Percentiles rank a stretch among this genome's conserved stretches.
Conservation (phyloP, 305 asterid genomes). For the Plantago coronopus region DNA sequence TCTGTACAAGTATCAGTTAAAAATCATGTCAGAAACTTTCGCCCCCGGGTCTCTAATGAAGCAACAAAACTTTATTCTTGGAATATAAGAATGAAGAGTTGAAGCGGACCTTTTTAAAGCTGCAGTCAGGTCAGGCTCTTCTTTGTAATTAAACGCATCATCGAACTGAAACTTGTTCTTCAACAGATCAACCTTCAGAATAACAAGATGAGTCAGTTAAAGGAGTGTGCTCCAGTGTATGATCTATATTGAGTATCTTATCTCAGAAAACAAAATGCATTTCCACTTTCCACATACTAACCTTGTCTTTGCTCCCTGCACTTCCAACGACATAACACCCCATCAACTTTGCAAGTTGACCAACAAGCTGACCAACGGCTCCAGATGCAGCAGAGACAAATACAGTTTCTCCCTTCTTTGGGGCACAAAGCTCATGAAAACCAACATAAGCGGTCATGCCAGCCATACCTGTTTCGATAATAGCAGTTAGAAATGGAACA, state of each 20-base stretch:
- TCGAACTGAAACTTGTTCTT: conserved; percentile 47
- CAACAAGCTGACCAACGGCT: no score
- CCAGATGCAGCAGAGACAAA: conserved; percentile 60
- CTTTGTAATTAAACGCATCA: conserved; percentile 52
- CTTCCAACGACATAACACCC: conserved; percentile 73
- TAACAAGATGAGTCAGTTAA: not conserved
- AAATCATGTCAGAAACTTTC: no score
- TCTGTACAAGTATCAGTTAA: no score
- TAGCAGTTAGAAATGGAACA: not conserved
- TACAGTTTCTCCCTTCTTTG: conserved; percentile 50
- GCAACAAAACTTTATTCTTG: no score
- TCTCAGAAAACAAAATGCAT: no score
- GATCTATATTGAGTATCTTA: no score
- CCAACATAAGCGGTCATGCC: conserved; percentile 57
- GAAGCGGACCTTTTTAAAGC: conserved; percentile 38
- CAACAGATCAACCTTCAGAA: conserved; percentile 46
- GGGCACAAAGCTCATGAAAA: conserved; percentile 45
- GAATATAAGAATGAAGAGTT: no score
- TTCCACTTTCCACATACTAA: no score
- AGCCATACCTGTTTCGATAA: conserved; percentile 41
- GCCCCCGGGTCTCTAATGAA: no score
- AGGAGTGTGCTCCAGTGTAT: no score
- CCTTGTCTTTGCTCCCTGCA: conserved; percentile 62
- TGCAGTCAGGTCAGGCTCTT: conserved; percentile 39
- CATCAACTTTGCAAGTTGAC: conserved; percentile 50